Conservation (phyloP, 768 basidiomycete species). For the Boletellus sp. region DNA sequence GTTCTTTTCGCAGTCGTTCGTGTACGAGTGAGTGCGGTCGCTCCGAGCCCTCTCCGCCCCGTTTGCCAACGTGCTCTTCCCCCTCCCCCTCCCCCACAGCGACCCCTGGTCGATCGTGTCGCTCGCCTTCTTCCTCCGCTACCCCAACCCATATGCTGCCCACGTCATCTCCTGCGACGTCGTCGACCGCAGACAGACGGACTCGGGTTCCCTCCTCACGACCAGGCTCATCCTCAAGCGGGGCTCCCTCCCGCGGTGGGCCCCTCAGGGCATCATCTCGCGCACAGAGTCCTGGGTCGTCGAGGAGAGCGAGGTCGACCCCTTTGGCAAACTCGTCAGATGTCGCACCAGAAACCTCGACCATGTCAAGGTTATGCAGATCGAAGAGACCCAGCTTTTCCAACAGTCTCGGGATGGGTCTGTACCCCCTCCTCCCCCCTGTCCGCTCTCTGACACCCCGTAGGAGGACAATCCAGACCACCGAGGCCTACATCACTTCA, state of each 20-base stretch:
- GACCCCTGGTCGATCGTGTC: slow-evolving; percentile 93
- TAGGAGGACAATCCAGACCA: slow-evolving; percentile 80
- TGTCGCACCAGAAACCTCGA: slow-evolving; percentile 88
- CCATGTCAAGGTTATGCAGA: slow-evolving; percentile 91
- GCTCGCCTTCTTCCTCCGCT: slow-evolving; percentile 90
- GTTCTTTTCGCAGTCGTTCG: slow-evolving; percentile 54
- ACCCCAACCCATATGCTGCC: slow-evolving; percentile 91
- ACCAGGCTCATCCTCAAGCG: slow-evolving; percentile 90
- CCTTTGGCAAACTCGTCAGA: slow-evolving; percentile 67
- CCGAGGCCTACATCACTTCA: slow-evolving; percentile 84
- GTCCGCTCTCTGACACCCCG: background rate
- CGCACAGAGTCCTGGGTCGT: slow-evolving; percentile 92
- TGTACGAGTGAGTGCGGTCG: slow-evolving; percentile 46
- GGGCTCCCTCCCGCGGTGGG: slow-evolving; percentile 90
- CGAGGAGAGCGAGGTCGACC: slow-evolving; percentile 93
- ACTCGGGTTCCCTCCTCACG: slow-evolving; percentile 73
- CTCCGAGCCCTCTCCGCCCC: no score
- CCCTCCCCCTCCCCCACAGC: no score
- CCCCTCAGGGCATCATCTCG: slow-evolving; percentile 74
- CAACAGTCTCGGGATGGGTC: slow-evolving; percentile 69
- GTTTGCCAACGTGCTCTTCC: no score
- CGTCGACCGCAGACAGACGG: slow-evolving; percentile 73
- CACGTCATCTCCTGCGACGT: slow-evolving; percentile 97
- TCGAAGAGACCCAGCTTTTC: slow-evolving; percentile 78
- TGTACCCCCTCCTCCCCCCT: slow-evolving; percentile 20